Base-by-base conservation (phyloP, 192 early-diverging fungal species). In the Entrophospora sp. region DNA sequence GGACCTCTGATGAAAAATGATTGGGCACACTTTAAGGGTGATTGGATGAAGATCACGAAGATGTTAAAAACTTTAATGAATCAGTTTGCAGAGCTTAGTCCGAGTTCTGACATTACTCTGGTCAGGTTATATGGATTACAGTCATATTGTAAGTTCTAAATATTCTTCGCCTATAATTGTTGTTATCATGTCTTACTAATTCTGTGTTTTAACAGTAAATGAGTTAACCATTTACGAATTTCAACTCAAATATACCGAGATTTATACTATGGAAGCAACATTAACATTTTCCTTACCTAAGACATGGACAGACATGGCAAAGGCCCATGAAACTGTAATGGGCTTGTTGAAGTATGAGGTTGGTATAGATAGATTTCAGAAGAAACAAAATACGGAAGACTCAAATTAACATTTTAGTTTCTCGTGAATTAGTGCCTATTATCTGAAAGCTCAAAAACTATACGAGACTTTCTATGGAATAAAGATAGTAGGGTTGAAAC, bases 371-470 rank as follows among this genome's bases (percentile, higher is more conserved):
- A 20, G n/a, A 52, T 52, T n/a, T 52, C 25, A 52, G 25, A 52
- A 52, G 49, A 5, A 52, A 27, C 30, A 46, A 24, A 49, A 27
- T 64, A 48, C 34, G 12, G 34, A 31, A 12, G 10, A 34, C 13
- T 20, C 6, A 34, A 59, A 52, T 36, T 59, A 59, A 46, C 25
- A 63, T 16, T 44, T 20, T 27, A 7, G 24, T 10, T 60, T 63
- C 22, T 63, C 34, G 5, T 63, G 34, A 45, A 63, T 48, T 63
- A 63, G 61, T 13, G 12, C 9, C 32, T 63, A 32, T 63, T 63
- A 63, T 48, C 30, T 32, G 44, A 63, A 64, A 64, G 61, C 8
- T 45, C 45, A n/a, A 64, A 49, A 35, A 49, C 61, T 32, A 64
- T 64, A 49, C 44, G 32, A 36, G 44, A 63, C 16, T 63, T 63